A percentile compares a stretch with the other conserved stretches of the same genome.
These are phyloP conservation scores for Coemansia sp. DNA, from an alignment of 192 early-diverging fungal genomes.

Conservation along the genomic window DNA sequence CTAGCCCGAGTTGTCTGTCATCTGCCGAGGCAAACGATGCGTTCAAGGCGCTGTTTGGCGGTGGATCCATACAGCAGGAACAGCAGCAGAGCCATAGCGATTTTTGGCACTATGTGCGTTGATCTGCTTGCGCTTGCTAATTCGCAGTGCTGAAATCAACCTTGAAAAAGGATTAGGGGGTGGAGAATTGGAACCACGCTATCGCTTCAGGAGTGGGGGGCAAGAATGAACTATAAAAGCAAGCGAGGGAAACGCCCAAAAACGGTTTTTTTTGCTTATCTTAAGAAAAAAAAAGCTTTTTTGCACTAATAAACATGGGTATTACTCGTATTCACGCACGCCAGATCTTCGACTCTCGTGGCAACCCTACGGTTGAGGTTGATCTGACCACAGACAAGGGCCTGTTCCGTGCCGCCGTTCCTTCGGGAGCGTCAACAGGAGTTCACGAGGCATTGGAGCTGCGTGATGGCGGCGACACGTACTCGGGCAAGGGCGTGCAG, in stretches of 20 bases:
- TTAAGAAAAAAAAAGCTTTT: slow-evolving; percentile 2
- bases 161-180: not conserved
- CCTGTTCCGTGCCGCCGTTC: slow-evolving; percentile 94
- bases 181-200: not conserved
- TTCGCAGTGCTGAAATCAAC: too few relatives aligned
- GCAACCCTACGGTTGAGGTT: slow-evolving; percentile 98
- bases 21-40: slow-evolving; percentile 14
- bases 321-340: slow-evolving; percentile 80
- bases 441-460: slow-evolving; percentile 99
- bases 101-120: slow-evolving; percentile 27
- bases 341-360: slow-evolving; percentile 99
- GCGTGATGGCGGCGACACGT: slow-evolving; percentile 83
- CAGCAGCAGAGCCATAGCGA: not conserved
- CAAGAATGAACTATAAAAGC: too few relatives aligned
- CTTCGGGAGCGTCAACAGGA: slow-evolving; percentile 97
- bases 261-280: slow-evolving; percentile 2
- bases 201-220: too few relatives aligned
- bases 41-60: slow-evolving; percentile 19
- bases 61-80: slow-evolving; percentile 4
- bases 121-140: not conserved
- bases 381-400: slow-evolving; percentile 93
- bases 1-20: slow-evolving; percentile 21
- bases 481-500: slow-evolving; percentile 94
- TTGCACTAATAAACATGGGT: slow-evolving; percentile 53
- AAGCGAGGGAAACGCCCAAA: not conserved